Conservation (phyloP, 306 rosid species). For the Glycine latifolia region DNA sequence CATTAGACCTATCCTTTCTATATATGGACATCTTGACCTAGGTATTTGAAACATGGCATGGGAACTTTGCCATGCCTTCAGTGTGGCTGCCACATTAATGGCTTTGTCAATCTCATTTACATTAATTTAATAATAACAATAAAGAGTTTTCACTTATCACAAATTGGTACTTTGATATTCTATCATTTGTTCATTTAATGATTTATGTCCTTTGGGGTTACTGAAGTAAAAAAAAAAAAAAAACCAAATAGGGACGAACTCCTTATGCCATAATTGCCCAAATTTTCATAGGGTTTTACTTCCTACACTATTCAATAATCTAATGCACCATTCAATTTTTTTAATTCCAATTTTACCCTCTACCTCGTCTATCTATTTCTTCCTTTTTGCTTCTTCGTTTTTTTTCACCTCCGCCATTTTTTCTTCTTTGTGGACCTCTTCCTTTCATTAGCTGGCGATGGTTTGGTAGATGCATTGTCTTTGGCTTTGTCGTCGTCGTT, state of each 20-base stretch:
- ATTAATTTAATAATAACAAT: conserved; percentile 31
- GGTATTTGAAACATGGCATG: conserved; percentile 13
- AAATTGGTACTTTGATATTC: neutral
- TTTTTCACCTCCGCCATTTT: no score
- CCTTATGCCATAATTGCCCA: neutral
- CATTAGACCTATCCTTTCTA: neutral
- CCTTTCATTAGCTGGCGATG: no score
- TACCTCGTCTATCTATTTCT: no score
- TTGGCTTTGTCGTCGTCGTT: no score
- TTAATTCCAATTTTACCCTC: no score
- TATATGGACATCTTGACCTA: neutral
- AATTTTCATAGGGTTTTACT: no score
- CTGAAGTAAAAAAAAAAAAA: neutral
- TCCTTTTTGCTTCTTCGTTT: no score
- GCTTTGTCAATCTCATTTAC: neutral
- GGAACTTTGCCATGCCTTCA: conserved; percentile 9
- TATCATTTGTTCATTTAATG: neutral
- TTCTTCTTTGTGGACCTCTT: no score
- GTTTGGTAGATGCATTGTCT: no score
- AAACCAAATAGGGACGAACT: neutral
- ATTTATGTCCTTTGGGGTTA: neutral
- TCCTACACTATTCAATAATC: no score
- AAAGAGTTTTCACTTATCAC: neutral
- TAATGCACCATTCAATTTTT: no score
- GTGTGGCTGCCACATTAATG: conserved; percentile 4